These are phyloP conservation scores for Mycena galericulata DNA, from an alignment of 768 basidiomycete species.

Conservation along the genomic window DNA sequence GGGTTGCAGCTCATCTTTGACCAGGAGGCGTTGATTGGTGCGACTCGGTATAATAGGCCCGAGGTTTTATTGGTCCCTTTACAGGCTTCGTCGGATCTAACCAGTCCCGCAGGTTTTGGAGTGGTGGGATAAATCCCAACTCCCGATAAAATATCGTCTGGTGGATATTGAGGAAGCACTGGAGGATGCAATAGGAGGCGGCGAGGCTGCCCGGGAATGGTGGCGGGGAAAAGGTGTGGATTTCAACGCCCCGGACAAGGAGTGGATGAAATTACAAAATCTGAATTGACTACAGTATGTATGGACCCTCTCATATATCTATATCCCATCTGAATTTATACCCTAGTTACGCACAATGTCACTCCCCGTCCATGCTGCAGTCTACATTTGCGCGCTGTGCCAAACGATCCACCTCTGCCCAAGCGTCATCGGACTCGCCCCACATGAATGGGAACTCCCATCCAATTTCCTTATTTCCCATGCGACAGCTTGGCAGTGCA, in stretches of 20 bases:
- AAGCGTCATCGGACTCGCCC: constrained; percentile 33
- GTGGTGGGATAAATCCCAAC: constrained; percentile 88
- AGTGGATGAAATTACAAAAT: constrained; percentile 88
- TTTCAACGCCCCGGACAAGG: constrained; percentile 85
- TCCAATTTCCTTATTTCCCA: constrained; percentile 4
- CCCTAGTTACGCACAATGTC: too few species aligned
- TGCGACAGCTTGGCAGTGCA: not conserved
- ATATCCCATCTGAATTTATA: constrained; percentile 35
- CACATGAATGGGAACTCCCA: constrained; percentile 41
- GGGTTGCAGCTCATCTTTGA: constrained; percentile 85
- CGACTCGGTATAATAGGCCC: constrained; percentile 84
- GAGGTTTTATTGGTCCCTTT: constrained; percentile 46
- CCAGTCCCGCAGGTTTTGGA: constrained; percentile 64
- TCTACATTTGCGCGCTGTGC: constrained; percentile 1
- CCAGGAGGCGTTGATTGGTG: constrained; percentile 81
- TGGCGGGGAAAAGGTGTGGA: constrained; percentile 87
- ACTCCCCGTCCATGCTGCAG: constrained; percentile 6
- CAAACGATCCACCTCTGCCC: constrained; percentile 18
- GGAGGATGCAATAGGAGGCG: constrained; percentile 88
- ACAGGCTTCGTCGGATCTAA: not conserved
- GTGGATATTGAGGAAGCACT: constrained; percentile 94
- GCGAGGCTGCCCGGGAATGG: constrained; percentile 80
- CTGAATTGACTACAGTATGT: constrained; percentile 62
- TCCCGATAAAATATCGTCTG: constrained; percentile 88
- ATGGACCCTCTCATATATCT: constrained; percentile 13